These are phyloP conservation scores for Podospora australis DNA, from an alignment of 495 filamentous ascomycete species.

Conservation along the genomic window DNA sequence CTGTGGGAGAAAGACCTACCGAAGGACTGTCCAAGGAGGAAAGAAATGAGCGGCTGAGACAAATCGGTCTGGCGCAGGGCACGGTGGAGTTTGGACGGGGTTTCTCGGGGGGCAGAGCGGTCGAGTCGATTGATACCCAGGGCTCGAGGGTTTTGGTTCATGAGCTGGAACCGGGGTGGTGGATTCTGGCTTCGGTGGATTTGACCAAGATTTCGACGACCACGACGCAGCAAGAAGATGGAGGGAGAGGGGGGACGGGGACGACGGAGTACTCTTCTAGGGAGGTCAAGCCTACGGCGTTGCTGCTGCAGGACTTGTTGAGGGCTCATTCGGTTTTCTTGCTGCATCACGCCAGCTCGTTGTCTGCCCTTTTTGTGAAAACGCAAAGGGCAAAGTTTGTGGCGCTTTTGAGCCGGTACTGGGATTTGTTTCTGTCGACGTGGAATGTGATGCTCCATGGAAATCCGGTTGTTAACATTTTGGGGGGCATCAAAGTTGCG, in stretches of 20 bases:
- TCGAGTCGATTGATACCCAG: conserved; percentile 88
- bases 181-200: conserved; percentile 88
- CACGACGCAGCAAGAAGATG: not conserved
- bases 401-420: conserved; percentile 68
- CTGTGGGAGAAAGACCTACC: not conserved
- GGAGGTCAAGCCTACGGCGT: conserved; percentile 75
- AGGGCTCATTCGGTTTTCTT: conserved; percentile 80
- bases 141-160: conserved; percentile 75
- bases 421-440: conserved; percentile 69
- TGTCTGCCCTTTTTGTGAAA: conserved; percentile 58
- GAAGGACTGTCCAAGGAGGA: conserved; percentile 49
- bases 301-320: conserved; percentile 73
- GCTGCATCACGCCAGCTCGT: conserved; percentile 70
- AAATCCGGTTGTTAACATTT: conserved; percentile 73
- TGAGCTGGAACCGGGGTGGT: conserved; percentile 81
- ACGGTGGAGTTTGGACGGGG: conserved; percentile 91
- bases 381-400: conserved; percentile 41
- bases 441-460: conserved; percentile 91
- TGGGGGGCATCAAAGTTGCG: conserved; percentile 81
- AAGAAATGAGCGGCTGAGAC: conserved; percentile 75
- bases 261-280: conserved; percentile 72
- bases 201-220: too few species aligned
- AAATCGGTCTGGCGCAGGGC: conserved; percentile 95
- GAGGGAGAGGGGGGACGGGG: conserved; percentile 16
- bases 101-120: conserved; percentile 67